phyloP scores from a whole-genome alignment of 2,329 filamentous ascomycete species.

The Biscogniauxia mediterranea region DNA sequence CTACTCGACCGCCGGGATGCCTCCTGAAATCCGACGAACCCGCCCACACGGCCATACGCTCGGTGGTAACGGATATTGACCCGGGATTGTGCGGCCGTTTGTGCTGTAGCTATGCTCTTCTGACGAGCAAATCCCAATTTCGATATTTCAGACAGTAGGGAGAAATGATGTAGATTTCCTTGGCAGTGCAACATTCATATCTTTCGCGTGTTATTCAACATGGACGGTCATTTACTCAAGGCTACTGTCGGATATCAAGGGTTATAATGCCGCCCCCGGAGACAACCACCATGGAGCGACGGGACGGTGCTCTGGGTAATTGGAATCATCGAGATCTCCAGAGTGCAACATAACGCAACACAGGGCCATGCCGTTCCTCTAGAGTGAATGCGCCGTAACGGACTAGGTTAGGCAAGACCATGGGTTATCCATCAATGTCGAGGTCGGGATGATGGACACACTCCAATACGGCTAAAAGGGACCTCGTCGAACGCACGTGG shows the following conservation, averaged over 20 bases:
- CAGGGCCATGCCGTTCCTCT: background rate
- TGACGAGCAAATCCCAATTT: background rate
- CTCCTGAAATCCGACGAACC: background rate
- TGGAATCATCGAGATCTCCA: background rate
- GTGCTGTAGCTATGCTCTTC: background rate
- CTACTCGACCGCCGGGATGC: background rate
- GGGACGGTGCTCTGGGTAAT: background rate
- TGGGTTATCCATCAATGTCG: slow-evolving; percentile 2
- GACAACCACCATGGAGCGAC: background rate
- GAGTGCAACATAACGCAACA: background rate
- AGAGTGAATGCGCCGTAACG: background rate
- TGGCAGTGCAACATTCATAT: background rate
- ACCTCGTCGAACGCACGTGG: slow-evolving; percentile 1
- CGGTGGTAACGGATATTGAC: background rate
- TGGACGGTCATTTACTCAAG: background rate
- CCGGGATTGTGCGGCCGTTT: background rate
- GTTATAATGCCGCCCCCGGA: background rate
- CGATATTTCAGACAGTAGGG: background rate
- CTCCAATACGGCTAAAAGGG: slow-evolving; percentile 13
- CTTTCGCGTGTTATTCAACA: background rate
- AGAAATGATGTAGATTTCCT: background rate
- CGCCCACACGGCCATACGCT: background rate
- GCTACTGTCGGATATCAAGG: slow-evolving; percentile 1
- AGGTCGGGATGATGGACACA: background rate
- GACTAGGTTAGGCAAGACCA: slow-evolving; percentile 7